Percentiles rank a stretch among this genome's conserved stretches.
Evolutionary conservation across 2,329 filamentous ascomycete species (phyloP).

Genomic region (Triangularia setosa): DNA sequence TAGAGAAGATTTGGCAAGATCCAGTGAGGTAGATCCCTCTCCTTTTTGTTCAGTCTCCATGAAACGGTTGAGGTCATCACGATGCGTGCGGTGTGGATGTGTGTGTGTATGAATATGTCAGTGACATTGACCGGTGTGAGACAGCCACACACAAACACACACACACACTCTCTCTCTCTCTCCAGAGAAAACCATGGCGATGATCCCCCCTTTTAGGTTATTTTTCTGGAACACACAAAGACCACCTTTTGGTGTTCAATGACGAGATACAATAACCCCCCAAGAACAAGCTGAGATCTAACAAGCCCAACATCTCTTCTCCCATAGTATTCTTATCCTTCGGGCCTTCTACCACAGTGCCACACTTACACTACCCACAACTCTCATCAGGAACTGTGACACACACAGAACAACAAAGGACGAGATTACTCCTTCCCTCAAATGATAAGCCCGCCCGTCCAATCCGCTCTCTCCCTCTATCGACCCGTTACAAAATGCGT

Average conservation of each 20-base stretch:
- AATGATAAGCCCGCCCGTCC: no score
- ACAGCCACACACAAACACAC: background rate
- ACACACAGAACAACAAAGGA: background rate
- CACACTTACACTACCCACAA: background rate
- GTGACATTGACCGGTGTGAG: constrained; percentile 7
- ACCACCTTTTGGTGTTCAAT: background rate
- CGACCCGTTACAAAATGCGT: background rate
- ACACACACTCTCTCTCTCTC: no score
- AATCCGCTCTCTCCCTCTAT: background rate
- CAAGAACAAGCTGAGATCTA: background rate
- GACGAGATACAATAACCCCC: background rate
- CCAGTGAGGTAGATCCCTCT: background rate
- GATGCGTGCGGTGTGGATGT: background rate
- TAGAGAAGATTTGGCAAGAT: background rate
- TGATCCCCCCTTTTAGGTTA: background rate
- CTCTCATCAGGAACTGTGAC: background rate
- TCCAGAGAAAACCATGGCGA: background rate
- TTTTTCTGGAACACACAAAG: constrained; percentile 1
- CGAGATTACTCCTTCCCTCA: background rate
- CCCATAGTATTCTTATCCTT: background rate
- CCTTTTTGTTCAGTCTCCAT: background rate
- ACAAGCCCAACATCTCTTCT: background rate
- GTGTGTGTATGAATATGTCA: background rate
- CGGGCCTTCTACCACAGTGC: background rate
- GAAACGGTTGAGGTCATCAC: background rate